Evolutionary conservation across 192 early-diverging fungal species (phyloP).

Genomic region (Spinellus fusiger): DNA sequence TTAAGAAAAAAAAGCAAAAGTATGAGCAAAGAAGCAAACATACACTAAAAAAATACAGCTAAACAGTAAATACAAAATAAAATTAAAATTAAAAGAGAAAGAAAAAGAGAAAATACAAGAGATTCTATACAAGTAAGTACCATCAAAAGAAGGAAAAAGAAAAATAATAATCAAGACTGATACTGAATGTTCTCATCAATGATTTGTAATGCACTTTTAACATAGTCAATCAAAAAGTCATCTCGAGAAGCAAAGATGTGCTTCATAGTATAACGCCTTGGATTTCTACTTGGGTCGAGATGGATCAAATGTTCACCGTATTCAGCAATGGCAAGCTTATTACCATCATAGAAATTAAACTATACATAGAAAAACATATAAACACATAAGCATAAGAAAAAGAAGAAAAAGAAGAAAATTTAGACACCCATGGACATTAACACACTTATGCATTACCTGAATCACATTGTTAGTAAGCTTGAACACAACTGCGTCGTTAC

Average conservation of each 20-base stretch:
- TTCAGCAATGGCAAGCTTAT: background rate
- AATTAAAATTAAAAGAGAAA: background rate
- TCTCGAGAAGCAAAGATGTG: background rate
- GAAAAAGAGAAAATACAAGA: background rate
- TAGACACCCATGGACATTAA: no score
- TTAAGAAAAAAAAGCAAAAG: background rate
- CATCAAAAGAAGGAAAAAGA: background rate
- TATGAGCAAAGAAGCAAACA: background rate
- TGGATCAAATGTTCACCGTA: no score
- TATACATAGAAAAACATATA: background rate
- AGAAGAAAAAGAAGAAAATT: no score
- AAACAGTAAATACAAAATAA: background rate
- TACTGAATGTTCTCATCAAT: background rate
- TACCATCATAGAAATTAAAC: background rate
- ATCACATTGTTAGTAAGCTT: slow-evolving; percentile 59
- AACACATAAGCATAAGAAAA: no score
- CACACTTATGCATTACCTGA: slow-evolving; percentile 41
- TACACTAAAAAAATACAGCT: background rate
- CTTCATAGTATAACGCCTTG: no score
- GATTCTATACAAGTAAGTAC: background rate
- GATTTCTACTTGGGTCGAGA: no score
- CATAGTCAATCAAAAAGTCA: background rate
- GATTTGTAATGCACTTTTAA: background rate
- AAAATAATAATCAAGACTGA: background rate
- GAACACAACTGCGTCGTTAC: slow-evolving; percentile 58